Percentiles rank a stretch among this genome's conserved stretches.
phyloP scores from a whole-genome alignment of 345 rosid species.

The Eutrema yunnanense region DNA sequence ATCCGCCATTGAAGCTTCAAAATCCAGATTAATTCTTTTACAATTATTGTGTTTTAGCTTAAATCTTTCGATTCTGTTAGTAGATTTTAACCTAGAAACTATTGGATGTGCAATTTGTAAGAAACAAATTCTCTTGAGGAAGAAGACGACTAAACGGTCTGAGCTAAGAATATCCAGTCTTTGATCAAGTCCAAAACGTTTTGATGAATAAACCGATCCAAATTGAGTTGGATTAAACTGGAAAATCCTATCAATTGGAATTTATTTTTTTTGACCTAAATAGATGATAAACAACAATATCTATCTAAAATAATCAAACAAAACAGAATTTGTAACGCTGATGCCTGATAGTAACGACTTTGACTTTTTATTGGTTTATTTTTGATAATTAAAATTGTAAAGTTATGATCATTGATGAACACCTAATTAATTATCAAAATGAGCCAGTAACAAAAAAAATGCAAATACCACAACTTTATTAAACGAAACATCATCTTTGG shows the following conservation, averaged over 20 bases:
- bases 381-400: slow-evolving; percentile 14
- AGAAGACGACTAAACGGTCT: neutral
- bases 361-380: slow-evolving; percentile 21
- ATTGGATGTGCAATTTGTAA: no score
- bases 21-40: no score
- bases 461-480: neutral
- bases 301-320: neutral
- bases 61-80: no score
- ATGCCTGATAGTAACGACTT: neutral
- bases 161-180: neutral
- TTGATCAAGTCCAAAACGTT: slow-evolving; percentile 4
- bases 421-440: neutral
- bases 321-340: slow-evolving; percentile 12
- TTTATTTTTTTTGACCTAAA: neutral
- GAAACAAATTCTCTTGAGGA: neutral
- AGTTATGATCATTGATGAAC: neutral
- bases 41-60: no score
- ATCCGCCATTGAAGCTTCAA: no score
- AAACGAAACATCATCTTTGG: neutral
- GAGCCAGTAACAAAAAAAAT: neutral
- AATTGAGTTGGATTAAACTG: slow-evolving; percentile 1
- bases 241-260: neutral
- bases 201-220: slow-evolving; percentile 5
- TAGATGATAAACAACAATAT: neutral
- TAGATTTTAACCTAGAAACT: no score